phyloP scores from a whole-genome alignment of 768 basidiomycete genomes.

The Boletus edulis region DNA sequence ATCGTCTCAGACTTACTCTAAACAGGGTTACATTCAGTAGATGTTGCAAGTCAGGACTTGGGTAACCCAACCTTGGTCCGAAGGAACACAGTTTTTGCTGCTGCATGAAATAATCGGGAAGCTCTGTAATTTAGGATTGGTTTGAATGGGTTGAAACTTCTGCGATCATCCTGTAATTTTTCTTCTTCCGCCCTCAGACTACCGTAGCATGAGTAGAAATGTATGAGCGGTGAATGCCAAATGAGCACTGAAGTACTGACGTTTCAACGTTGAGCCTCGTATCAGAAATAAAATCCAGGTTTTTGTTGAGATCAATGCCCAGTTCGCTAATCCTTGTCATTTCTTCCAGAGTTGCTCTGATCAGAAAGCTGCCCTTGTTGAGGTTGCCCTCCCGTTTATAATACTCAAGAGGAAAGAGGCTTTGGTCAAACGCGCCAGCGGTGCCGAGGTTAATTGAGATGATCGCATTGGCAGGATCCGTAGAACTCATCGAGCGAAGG shows the following conservation, averaged over 20 bases:
- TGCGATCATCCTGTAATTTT: too few species aligned
- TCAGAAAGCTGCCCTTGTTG: background rate
- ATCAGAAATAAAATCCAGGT: background rate
- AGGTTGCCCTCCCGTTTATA: background rate
- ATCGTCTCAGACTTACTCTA: conserved; percentile 12
- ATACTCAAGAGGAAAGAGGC: conserved; percentile 5
- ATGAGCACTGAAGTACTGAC: background rate
- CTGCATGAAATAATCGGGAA: background rate
- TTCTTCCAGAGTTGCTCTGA: conserved; percentile 6
- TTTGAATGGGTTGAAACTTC: too few species aligned
- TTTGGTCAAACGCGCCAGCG: background rate
- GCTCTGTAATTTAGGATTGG: too few species aligned
- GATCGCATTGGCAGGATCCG: background rate
- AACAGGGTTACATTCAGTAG: too few species aligned
- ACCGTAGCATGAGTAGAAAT: too few species aligned
- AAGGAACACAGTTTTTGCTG: background rate
- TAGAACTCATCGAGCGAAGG: too few species aligned
- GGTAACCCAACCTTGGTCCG: background rate
- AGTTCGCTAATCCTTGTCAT: background rate
- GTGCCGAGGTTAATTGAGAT: background rate
- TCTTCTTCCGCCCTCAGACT: too few species aligned
- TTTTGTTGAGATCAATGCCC: background rate
- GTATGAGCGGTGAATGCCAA: too few species aligned
- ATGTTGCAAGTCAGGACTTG: too few species aligned
- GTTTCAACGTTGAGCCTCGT: background rate